Evolutionary conservation across 139 green algal species (phyloP).

Genomic region (Chlamydomonas incerta): DNA sequence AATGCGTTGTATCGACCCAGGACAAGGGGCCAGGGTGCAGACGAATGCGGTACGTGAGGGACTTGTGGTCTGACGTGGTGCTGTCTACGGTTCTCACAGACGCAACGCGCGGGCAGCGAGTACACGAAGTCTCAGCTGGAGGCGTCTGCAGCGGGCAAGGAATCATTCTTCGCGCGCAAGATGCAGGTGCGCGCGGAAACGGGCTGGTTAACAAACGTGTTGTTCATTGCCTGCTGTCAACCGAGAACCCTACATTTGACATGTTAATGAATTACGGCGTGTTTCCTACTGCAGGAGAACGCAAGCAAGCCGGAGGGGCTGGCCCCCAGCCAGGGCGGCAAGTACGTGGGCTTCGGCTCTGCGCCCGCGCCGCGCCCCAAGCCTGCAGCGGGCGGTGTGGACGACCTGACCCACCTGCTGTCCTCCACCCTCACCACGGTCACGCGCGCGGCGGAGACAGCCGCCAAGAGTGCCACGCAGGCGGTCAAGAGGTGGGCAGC

Average conservation of each 20-base stretch:
- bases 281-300: conserved; percentile 82
- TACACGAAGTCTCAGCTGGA: conserved; percentile 82
- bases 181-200: conserved; percentile 60
- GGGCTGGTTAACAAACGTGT: too few species aligned
- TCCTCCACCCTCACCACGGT: conserved; percentile 67
- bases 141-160: conserved; percentile 84
- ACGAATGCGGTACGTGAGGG: too few species aligned
- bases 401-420: conserved; percentile 74
- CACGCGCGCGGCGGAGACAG: conserved; percentile 42
- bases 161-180: conserved; percentile 92
- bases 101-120: conserved; percentile 54
- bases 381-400: conserved; percentile 26
- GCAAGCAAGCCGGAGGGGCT: conserved; percentile 82
- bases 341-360: conserved; percentile 98
- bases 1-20: too few species aligned
- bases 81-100: too few species aligned
- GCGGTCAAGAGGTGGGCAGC: conserved; percentile 44
- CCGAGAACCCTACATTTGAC: background rate
- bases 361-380: conserved; percentile 53
- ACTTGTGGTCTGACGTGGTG: too few species aligned
- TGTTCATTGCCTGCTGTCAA: too few species aligned
- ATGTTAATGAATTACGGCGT: background rate
- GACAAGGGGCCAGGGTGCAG: too few species aligned
- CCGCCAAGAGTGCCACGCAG: conserved; percentile 44
- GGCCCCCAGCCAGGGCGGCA: conserved; percentile 94